A percentile compares a stretch with the other conserved stretches of the same genome.
phyloP scores from a whole-genome alignment of 495 filamentous ascomycete species.

The Geopyxis carbonaria region DNA sequence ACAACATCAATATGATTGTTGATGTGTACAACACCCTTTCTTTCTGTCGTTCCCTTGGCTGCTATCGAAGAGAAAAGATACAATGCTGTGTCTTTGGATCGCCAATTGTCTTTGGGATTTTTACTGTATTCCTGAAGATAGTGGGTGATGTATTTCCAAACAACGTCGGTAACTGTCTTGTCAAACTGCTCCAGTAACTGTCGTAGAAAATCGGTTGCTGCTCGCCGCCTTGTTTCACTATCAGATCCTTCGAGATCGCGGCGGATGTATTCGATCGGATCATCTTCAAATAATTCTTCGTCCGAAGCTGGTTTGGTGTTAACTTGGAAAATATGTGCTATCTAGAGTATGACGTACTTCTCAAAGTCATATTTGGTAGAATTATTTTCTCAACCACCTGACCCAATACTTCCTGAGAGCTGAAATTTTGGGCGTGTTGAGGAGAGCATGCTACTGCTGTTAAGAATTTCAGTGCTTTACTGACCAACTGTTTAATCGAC shows the following conservation, averaged over 20 bases:
- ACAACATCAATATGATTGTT: conserved; percentile 71
- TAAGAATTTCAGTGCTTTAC: conserved; percentile 82
- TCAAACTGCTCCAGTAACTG: conserved; percentile 80
- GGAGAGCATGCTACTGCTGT: conserved; percentile 65
- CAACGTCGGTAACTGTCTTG: conserved; percentile 58
- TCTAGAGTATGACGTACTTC: conserved; percentile 23
- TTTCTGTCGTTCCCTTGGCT: conserved; percentile 70
- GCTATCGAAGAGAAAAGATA: conserved; percentile 91
- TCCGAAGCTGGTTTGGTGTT: conserved; percentile 47
- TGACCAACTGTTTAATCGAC: conserved; percentile 45
- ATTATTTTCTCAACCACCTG: conserved; percentile 91
- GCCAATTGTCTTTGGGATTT: conserved; percentile 64
- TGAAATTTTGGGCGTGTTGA: conserved; percentile 70
- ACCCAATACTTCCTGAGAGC: conserved; percentile 50
- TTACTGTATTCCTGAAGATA: conserved; percentile 52
- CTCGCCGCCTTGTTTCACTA: conserved; percentile 75
- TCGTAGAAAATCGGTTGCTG: conserved; percentile 83
- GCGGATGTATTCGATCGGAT: conserved; percentile 96
- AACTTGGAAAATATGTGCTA: neutral
- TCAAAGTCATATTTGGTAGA: conserved; percentile 73
- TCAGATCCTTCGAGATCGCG: conserved; percentile 93
- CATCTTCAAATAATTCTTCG: conserved; percentile 90
- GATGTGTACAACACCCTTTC: conserved; percentile 74
- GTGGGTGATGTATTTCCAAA: conserved; percentile 64
- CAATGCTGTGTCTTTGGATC: conserved; percentile 88